Evolutionary conservation across 345 rosid species (phyloP).

Genomic region (Nephelium lappaceum): DNA sequence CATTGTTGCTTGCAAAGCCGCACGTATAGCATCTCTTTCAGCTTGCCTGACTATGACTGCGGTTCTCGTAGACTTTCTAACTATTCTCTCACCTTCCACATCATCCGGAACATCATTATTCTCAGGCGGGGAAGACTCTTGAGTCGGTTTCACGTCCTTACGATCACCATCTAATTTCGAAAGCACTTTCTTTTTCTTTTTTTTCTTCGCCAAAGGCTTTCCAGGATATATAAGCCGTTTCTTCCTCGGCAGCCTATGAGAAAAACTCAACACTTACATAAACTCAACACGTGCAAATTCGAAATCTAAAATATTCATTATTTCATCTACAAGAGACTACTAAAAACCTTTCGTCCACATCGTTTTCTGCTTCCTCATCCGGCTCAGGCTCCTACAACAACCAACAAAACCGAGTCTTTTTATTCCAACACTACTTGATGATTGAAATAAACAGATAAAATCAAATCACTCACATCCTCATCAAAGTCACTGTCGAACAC

Average conservation of each 20-base stretch:
- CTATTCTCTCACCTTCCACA: constrained; percentile 73
- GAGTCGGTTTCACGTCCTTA: constrained; percentile 47
- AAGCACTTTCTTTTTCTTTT: constrained; percentile 62
- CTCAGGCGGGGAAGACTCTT: constrained; percentile 43
- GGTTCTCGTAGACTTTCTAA: constrained; percentile 94
- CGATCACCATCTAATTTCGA: constrained; percentile 53
- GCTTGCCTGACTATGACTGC: constrained; percentile 93
- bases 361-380: constrained; percentile 68
- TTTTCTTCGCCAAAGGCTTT: constrained; percentile 65
- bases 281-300: neutral
- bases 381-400: constrained; percentile 81
- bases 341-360: constrained; percentile 54
- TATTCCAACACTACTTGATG: neutral
- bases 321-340: neutral
- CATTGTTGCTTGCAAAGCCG: constrained; percentile 90
- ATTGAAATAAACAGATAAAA: neutral
- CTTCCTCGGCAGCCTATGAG: constrained; percentile 46
- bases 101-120: constrained; percentile 63
- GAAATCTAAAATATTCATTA: constrained; percentile 13
- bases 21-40: constrained; percentile 95
- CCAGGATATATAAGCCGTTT: constrained; percentile 79
- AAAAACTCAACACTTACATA: constrained; percentile 6
- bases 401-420: constrained; percentile 14
- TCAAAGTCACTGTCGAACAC: constrained; percentile 93
- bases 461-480: constrained; percentile 69